Evolutionary conservation across 805 yeast genomes (phyloP).

Genomic region (Wickerhamomyces sydowiorum): DNA sequence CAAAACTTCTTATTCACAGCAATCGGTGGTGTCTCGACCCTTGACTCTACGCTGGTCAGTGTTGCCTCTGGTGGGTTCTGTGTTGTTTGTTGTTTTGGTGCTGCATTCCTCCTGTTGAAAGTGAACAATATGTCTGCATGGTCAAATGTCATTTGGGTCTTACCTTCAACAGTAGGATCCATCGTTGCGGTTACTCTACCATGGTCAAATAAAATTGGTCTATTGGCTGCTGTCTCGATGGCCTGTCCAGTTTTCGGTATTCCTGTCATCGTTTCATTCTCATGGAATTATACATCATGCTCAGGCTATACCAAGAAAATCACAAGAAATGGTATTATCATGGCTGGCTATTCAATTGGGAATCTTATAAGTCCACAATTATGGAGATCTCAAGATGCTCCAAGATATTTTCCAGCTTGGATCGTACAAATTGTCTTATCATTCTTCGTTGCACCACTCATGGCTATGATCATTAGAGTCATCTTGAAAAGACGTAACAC

Average conservation of each 20-base stretch:
- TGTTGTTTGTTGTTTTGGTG: slow-evolving; percentile 31
- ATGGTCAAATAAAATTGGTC: slow-evolving; percentile 38
- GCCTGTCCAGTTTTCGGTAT: slow-evolving; percentile 41
- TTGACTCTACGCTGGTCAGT: slow-evolving; percentile 45
- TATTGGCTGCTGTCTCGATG: slow-evolving; percentile 41
- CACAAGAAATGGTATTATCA: slow-evolving; percentile 37
- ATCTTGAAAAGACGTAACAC: slow-evolving; percentile 40
- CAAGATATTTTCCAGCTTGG: slow-evolving; percentile 44
- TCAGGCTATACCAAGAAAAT: slow-evolving; percentile 49
- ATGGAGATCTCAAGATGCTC: slow-evolving; percentile 42
- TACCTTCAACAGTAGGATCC: slow-evolving; percentile 40
- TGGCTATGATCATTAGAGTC: slow-evolving; percentile 38
- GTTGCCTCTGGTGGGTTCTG: slow-evolving; percentile 50
- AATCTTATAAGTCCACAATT: slow-evolving; percentile 53
- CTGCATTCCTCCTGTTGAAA: slow-evolving; percentile 28
- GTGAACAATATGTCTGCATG: slow-evolving; percentile 34
- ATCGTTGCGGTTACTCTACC: slow-evolving; percentile 40
- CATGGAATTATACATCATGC: slow-evolving; percentile 28
- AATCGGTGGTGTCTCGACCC: slow-evolving; percentile 37
- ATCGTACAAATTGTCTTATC: slow-evolving; percentile 48
- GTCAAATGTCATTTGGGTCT: slow-evolving; percentile 30
- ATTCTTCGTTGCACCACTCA: slow-evolving; percentile 38
- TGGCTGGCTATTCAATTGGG: slow-evolving; percentile 40
- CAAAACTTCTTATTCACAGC: slow-evolving; percentile 41
- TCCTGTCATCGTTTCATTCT: slow-evolving; percentile 32